Percentiles rank a stretch among this genome's conserved stretches.
phyloP scores from a whole-genome alignment of 2,329 filamentous ascomycete species.

The Sclerotinia borealis region DNA sequence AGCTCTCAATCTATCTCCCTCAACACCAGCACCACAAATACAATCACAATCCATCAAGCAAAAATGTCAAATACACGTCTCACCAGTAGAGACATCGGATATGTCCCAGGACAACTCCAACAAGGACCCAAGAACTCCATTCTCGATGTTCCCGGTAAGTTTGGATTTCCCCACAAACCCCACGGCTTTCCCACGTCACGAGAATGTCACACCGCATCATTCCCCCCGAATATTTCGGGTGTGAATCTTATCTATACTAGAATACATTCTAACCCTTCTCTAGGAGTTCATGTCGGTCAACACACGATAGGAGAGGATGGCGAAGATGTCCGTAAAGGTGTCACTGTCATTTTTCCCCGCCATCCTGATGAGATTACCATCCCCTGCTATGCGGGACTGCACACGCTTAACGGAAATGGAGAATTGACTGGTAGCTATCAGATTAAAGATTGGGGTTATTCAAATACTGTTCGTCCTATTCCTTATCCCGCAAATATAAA shows the following conservation, averaged over 20 bases:
- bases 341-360: constrained; percentile 30
- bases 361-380: constrained; percentile 25
- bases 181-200: background rate
- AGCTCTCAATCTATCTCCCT: too few relatives aligned
- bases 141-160: constrained; percentile 26
- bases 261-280: background rate
- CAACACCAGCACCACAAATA: too few relatives aligned
- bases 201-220: background rate
- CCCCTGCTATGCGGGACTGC: constrained; percentile 29
- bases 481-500: background rate
- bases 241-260: too few relatives aligned
- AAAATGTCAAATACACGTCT: background rate
- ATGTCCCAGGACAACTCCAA: constrained; percentile 25
- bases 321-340: constrained; percentile 25
- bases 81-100: constrained; percentile 21
- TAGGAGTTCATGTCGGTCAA: constrained; percentile 31
- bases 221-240: too few relatives aligned
- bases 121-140: constrained; percentile 29
- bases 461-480: constrained; percentile 23
- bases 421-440: constrained; percentile 29
- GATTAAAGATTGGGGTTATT: constrained; percentile 30
- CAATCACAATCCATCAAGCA: background rate
- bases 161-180: background rate
- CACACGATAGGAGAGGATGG: constrained; percentile 26
- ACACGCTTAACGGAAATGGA: constrained; percentile 30